Evolutionary conservation across 1,139 yeast species (phyloP).

Genomic region (Hanseniaspora uvarum): DNA sequence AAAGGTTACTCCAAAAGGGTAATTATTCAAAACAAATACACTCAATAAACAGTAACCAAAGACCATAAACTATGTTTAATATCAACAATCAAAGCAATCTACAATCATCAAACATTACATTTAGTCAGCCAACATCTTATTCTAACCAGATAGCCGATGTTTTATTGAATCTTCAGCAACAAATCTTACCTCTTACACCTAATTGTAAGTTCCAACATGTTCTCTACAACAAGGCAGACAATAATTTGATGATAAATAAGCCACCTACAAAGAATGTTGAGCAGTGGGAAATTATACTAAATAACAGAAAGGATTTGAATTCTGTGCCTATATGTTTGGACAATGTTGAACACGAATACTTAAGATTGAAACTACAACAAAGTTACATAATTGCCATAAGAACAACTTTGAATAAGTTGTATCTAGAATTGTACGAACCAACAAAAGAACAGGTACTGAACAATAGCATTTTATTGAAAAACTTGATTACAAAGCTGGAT

Average conservation of each 20-base stretch:
- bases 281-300: slow-evolving; percentile 11
- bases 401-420: slow-evolving; percentile 10
- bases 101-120: background rate
- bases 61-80: background rate
- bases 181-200: slow-evolving; percentile 9
- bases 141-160: slow-evolving; percentile 13
- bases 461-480: background rate
- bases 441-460: slow-evolving; percentile 10
- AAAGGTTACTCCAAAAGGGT: too few relatives aligned
- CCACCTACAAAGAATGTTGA: slow-evolving; percentile 11
- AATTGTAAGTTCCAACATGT: slow-evolving; percentile 15
- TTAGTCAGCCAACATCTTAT: slow-evolving; percentile 10
- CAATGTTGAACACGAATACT: slow-evolving; percentile 14
- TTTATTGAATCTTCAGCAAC: slow-evolving; percentile 5
- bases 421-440: slow-evolving; percentile 6
- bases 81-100: background rate
- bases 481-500: slow-evolving; percentile 2
- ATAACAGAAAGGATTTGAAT: background rate
- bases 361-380: slow-evolving; percentile 16
- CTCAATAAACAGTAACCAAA: too few relatives aligned
- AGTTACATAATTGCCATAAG: slow-evolving; percentile 13
- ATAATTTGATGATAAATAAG: background rate
- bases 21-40: background rate
- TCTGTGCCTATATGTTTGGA: slow-evolving; percentile 4
- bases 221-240: slow-evolving; percentile 6